Evolutionary conservation across 1,284 basidiomycete species (phyloP), one percentile per base, ranked within the genome.

Genomic region (Rhodotorula sp.): DNA sequence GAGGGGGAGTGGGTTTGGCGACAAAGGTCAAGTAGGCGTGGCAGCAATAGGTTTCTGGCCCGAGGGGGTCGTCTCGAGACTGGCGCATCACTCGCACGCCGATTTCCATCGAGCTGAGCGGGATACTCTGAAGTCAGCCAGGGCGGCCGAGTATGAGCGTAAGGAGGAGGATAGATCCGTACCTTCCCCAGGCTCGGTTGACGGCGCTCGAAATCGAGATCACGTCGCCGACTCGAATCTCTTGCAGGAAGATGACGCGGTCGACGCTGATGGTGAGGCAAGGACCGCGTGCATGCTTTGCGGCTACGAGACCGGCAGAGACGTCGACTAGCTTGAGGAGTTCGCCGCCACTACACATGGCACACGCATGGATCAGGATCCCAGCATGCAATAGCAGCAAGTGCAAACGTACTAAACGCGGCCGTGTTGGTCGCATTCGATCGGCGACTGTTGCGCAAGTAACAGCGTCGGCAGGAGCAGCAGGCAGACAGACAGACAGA

Each of bases 261-360:
- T 82, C 81, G 46, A 80, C 75, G 55, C 77, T 79, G 66, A 82
- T 76, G 30, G 81, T 82, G n/a, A 82, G 76, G 62, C 80, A 80
- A 33, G 78, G 77, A 7, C 75, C 71, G 29, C 76, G 78, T 7
- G 80, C 78, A 49, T 82, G 81, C 51, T 80, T 78, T 46, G 80
- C 75, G 1, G 80, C 79, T 17, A 80, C 79, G 10, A 82, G 78
- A 3, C 81, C 81, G 6, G 81, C 81, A 4, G 79, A 78, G n/a
- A 82, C 78, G 59, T 82, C 81, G 71, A 64, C 37, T 6, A 81
- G 71, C 65, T 80, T 81, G 67, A 82, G 77, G 14, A 82, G 75
- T 22, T 80, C 80, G 33, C 81, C 81, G 7, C 80, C 80, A 26
- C 56, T 57, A 24, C 5, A 22, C 14, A 42, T 15, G 7, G 33